phyloP scores from a whole-genome alignment of 179 eudicot species.

The Camellia oleifera region DNA sequence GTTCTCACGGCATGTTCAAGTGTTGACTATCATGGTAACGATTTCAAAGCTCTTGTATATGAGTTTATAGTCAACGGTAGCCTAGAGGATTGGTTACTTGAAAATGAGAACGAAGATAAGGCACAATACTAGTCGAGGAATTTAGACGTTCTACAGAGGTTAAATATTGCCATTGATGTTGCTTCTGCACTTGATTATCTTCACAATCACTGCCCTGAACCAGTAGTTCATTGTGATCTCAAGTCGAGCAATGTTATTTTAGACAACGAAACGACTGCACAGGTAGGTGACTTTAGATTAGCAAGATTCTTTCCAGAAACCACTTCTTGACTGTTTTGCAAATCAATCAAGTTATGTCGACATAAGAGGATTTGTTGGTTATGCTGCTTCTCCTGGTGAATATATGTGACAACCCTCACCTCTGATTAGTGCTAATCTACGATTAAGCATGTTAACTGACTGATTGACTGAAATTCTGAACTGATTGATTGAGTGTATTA shows the following conservation, averaged over 20 bases:
- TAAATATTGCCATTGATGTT: not conserved
- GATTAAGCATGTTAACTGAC: no score
- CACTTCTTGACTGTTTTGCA: not conserved
- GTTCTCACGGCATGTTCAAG: constrained; percentile 1
- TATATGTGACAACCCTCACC: no score
- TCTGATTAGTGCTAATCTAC: no score
- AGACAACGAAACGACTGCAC: not conserved
- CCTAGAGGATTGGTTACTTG: not conserved
- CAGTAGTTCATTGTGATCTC: not conserved
- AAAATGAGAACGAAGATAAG: not conserved
- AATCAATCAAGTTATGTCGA: not conserved
- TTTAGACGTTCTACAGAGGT: not conserved
- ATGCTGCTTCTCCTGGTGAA: not conserved
- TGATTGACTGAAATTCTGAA: no score
- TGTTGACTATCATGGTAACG: not conserved
- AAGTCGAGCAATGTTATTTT: not conserved
- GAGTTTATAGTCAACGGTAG: not conserved
- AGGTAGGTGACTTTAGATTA: not conserved
- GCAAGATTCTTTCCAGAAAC: not conserved
- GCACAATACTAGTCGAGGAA: not conserved
- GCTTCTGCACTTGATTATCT: not conserved
- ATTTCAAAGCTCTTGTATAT: not conserved
- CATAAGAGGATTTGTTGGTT: not conserved
- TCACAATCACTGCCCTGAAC: not conserved
- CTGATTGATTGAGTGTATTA: no score